Base-by-base conservation (phyloP, 1,284 basidiomycete genomes). In the Sanghuangporus weigelae region DNA sequence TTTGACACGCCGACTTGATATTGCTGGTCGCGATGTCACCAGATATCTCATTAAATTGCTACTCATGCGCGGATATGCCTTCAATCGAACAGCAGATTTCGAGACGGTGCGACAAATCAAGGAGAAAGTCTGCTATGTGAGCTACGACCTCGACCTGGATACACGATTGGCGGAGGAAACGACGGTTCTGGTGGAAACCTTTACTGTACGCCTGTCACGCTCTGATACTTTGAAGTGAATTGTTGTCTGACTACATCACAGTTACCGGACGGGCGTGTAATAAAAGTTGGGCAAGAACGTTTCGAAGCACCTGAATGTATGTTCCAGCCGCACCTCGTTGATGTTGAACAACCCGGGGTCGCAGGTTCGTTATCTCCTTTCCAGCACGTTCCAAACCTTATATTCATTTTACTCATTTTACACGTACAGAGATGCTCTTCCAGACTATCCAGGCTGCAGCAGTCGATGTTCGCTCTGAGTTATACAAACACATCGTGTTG, bases 261-360 rank as follows among this genome's bases (percentile, higher is more conserved):
- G 91, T 89, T 99, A 35, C 97, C 97, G 2, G 96, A 99, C 72
- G 97, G 97, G 2, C 90, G 97, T 53, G 86, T 84, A 38, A 98
- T 99, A 84, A 98, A 97, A 81, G 94, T 99, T 62, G 97, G 96
- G 31, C 95, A 94, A 1, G 97, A 99, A 75, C 90, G 97, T n/a
- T 99, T 98, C 74, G 95, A 98, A 77, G 97, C 96, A n/a, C 97
- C 97, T 11, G 97, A 99, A 77, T 99, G 97, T 79, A 95, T 99
- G 93, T 99, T 99, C 89, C 96, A 99, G 77, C 97, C 97, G 26
- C 94, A 98, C 76, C 83, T 99, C 7, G 95, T 99, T 60, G 97
- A 99, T 69, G 83, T 99, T 63, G 97, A 99, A 75, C 96, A 98
- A 73, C 93, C 95, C 1, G 97, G 97, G 61, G 89, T 98, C 62